Evolutionary conservation across 148 eudicot genomes (phyloP).

Genomic region (Silene uniflora): DNA sequence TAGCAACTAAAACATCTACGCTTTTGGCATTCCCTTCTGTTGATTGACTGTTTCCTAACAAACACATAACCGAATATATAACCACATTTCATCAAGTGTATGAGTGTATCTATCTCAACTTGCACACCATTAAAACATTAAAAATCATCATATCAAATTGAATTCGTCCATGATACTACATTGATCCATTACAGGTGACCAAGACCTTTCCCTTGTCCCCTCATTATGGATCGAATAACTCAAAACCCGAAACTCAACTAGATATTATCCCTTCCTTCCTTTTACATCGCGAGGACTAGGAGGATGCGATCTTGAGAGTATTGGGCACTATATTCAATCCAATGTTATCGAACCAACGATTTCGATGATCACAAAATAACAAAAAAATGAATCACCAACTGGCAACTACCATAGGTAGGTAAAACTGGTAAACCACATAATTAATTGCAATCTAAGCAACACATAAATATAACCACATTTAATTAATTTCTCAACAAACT

Average conservation of each 20-base stretch:
- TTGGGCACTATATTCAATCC: neutral
- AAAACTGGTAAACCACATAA: constrained; percentile 5
- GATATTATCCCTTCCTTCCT: neutral
- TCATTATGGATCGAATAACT: neutral
- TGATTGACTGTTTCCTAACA: neutral
- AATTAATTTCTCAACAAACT: constrained; percentile 15
- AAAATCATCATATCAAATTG: neutral
- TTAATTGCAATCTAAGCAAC: constrained; percentile 24
- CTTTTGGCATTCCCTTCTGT: neutral
- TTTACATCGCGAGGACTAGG: neutral
- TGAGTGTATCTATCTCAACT: neutral
- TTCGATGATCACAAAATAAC: constrained; percentile 1
- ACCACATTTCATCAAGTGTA: neutral
- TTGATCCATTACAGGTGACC: neutral
- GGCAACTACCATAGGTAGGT: constrained; percentile 4
- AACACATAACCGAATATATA: neutral
- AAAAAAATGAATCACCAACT: neutral
- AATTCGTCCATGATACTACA: neutral
- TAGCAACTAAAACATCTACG: constrained; percentile 5
- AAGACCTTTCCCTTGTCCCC: neutral
- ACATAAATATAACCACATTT: constrained; percentile 15
- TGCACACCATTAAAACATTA: neutral
- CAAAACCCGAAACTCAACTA: neutral
- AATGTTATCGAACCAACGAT: constrained; percentile 2
- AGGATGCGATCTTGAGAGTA: constrained; percentile 1